phyloP scores from a whole-genome alignment of 306 rosid species.

The Glycine latifolia region DNA sequence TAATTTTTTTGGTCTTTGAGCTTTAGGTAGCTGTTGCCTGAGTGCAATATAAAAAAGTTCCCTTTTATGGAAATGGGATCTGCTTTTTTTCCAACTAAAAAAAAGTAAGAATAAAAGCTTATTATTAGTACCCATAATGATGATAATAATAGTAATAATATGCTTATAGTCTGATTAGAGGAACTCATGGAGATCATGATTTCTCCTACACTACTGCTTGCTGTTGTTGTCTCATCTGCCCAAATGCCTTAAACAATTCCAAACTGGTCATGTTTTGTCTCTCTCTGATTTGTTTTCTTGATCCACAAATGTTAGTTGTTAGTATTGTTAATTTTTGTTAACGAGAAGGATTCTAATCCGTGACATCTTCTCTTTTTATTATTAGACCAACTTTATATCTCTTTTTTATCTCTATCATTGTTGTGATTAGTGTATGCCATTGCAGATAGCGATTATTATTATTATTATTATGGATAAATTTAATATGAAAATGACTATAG shows the following conservation, averaged over 20 bases:
- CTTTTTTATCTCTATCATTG: too few species aligned
- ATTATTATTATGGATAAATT: constrained; percentile 50
- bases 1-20: constrained; percentile 57
- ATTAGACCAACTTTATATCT: too few species aligned
- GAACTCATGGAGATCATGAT: constrained; percentile 75
- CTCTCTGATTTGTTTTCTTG: neutral
- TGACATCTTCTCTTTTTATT: too few species aligned
- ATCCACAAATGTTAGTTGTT: too few species aligned
- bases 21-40: constrained; percentile 83
- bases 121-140: neutral
- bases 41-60: constrained; percentile 76
- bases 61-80: constrained; percentile 87
- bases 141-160: constrained; percentile 21
- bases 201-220: constrained; percentile 57
- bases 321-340: too few species aligned
- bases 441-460: constrained; percentile 41
- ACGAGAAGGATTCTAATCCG: too few species aligned
- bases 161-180: constrained; percentile 59
- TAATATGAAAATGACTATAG: neutral
- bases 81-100: constrained; percentile 70
- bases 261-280: constrained; percentile 68
- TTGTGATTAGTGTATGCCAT: constrained; percentile 64
- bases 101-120: constrained; percentile 22
- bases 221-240: constrained; percentile 72
- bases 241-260: constrained; percentile 62